These are phyloP conservation scores for Dothistroma septosporum DNA, from an alignment of 2,329 filamentous ascomycete species.

Conservation along the genomic window DNA sequence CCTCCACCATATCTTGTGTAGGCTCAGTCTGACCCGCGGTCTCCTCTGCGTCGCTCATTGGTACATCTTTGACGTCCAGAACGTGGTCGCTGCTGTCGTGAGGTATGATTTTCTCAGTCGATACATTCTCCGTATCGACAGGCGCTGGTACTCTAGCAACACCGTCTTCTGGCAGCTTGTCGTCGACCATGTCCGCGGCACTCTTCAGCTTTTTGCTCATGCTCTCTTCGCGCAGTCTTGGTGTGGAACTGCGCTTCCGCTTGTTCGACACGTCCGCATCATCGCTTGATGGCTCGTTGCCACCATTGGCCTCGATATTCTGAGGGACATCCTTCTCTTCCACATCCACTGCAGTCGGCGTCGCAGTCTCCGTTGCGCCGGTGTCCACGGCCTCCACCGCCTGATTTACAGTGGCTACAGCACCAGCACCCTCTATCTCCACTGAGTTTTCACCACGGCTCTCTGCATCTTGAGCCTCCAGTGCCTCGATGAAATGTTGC, in stretches of 20 bases:
- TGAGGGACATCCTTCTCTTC: conserved; percentile 17
- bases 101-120: conserved; percentile 20
- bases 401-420: conserved; percentile 5
- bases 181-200: conserved; percentile 27
- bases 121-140: conserved; percentile 16
- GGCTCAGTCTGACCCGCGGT: background rate
- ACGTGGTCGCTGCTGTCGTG: conserved; percentile 31
- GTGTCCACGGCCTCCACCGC: conserved; percentile 2
- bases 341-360: conserved; percentile 9
- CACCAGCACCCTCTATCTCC: background rate
- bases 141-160: conserved; percentile 25
- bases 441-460: conserved; percentile 4
- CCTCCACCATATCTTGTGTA: background rate
- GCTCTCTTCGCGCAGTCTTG: conserved; percentile 28
- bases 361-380: conserved; percentile 19
- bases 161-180: conserved; percentile 23
- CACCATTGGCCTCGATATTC: conserved; percentile 3
- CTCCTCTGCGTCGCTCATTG: conserved; percentile 1
- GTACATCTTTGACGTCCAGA: conserved; percentile 22
- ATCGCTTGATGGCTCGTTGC: background rate
- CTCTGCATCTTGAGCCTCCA: conserved; percentile 35
- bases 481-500: conserved; percentile 46
- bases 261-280: conserved; percentile 23
- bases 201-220: conserved; percentile 44
- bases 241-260: conserved; percentile 32